These are phyloP conservation scores for Mallotus nudiflorus DNA, from an alignment of 345 rosid species.

Conservation along the genomic window DNA sequence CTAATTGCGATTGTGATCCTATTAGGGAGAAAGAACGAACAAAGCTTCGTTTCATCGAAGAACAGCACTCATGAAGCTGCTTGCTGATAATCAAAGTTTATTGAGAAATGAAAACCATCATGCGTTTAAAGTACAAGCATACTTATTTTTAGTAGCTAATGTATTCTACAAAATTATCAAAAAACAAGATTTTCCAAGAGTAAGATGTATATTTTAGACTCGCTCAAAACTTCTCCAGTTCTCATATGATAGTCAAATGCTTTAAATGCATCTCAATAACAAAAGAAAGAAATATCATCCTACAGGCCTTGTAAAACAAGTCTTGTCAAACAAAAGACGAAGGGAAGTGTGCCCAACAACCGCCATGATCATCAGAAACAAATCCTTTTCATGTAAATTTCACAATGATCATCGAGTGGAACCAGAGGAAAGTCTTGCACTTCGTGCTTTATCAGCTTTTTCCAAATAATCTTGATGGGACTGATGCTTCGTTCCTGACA, in stretches of 20 bases:
- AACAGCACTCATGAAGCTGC: too few relatives aligned
- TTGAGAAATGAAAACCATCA: too few relatives aligned
- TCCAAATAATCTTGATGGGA: constrained; percentile 99
- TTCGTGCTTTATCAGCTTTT: constrained; percentile 84
- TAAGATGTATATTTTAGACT: not conserved
- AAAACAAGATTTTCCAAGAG: not conserved
- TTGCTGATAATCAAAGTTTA: not conserved
- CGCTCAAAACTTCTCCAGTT: not conserved
- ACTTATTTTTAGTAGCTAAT: constrained; percentile 10
- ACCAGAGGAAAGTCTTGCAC: constrained; percentile 66
- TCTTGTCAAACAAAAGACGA: not conserved
- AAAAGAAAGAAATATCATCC: not conserved
- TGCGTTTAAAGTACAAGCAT: not conserved
- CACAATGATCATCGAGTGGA: constrained; percentile 9
- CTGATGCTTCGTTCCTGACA: constrained; percentile 73
- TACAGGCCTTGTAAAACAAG: not conserved
- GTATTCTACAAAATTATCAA: not conserved
- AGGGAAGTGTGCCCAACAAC: not conserved
- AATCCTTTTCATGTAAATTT: not conserved
- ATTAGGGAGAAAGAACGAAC: too few relatives aligned
- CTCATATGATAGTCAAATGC: not conserved
- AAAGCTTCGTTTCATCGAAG: too few relatives aligned
- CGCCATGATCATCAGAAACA: not conserved
- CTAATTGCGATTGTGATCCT: too few relatives aligned
- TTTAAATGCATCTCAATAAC: not conserved